These are phyloP conservation scores for Trichoderma koningiopsis DNA, from an alignment of 2,329 filamentous ascomycete species.

Conservation along the genomic window DNA sequence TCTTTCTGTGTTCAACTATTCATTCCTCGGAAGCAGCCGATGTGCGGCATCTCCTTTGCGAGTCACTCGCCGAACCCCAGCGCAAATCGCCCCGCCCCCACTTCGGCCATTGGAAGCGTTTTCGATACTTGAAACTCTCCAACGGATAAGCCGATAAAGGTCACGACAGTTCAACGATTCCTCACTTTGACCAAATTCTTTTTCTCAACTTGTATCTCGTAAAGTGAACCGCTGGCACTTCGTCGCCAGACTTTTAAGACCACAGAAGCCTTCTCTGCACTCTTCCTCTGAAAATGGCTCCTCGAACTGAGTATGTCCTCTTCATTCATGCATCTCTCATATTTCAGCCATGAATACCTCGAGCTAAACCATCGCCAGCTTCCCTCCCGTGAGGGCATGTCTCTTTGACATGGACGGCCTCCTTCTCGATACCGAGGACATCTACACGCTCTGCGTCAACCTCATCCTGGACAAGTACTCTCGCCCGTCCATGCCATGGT, in stretches of 20 bases:
- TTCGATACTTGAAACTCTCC: background rate
- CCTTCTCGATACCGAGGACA: conserved; percentile 88
- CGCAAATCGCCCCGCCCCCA: conserved; percentile 15
- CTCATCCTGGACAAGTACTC: conserved; percentile 74
- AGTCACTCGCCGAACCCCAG: conserved; percentile 1
- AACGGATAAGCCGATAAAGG: background rate
- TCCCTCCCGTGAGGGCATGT: conserved; percentile 82
- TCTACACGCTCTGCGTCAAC: conserved; percentile 84
- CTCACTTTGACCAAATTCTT: background rate
- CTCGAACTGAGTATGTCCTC: conserved; percentile 47
- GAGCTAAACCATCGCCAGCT: conserved; percentile 47
- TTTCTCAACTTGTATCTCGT: background rate
- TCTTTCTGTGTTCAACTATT: background rate
- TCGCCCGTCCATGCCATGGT: conserved; percentile 81
- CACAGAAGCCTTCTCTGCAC: background rate
- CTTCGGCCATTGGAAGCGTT: background rate
- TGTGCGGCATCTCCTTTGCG: background rate
- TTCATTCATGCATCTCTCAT: background rate
- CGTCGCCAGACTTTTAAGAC: background rate
- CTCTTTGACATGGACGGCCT: conserved; percentile 99
- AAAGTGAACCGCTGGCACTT: background rate
- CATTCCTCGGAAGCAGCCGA: background rate
- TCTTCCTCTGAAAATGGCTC: conserved; percentile 40
- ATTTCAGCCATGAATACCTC: background rate
- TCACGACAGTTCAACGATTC: background rate